phyloP scores from a whole-genome alignment of 768 basidiomycete genomes.

The Trametes cingulata region DNA sequence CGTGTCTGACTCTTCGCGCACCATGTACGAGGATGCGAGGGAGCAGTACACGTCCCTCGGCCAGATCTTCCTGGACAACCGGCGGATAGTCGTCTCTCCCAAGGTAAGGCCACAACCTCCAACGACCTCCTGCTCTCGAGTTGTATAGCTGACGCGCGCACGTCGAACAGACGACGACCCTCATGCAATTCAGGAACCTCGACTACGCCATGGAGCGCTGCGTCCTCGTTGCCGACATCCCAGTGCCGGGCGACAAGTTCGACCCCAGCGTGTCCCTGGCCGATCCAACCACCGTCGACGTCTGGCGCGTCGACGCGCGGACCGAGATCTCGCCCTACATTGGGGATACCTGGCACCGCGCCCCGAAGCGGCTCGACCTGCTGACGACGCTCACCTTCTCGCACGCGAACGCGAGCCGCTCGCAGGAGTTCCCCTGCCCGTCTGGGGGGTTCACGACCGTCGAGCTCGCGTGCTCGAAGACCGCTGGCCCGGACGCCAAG shows the following conservation, averaged over 20 bases:
- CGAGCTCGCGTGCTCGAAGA: slow-evolving; percentile 12
- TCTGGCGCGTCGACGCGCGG: slow-evolving; percentile 15
- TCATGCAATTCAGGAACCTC: slow-evolving; percentile 20
- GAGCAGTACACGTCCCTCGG: slow-evolving; percentile 6
- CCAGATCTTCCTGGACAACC: slow-evolving; percentile 19
- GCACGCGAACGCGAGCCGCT: neutral
- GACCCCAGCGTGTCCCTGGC: slow-evolving; percentile 1
- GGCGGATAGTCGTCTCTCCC: slow-evolving; percentile 6
- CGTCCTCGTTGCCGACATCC: neutral
- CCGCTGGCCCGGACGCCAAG: neutral
- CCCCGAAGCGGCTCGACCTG: slow-evolving; percentile 4
- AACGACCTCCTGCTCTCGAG: no score
- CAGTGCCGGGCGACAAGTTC: neutral
- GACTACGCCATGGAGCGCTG: slow-evolving; percentile 24
- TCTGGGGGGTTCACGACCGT: slow-evolving; percentile 15
- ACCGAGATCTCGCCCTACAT: slow-evolving; percentile 15
- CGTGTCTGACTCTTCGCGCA: slow-evolving; percentile 2
- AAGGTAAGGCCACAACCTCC: neutral
- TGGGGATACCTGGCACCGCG: neutral
- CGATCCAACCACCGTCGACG: slow-evolving; percentile 7
- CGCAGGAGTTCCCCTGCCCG: slow-evolving; percentile 13
- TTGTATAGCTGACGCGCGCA: neutral
- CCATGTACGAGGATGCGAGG: slow-evolving; percentile 9
- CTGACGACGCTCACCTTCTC: slow-evolving; percentile 16
- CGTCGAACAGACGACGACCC: slow-evolving; percentile 4